These are phyloP conservation scores for Zychaea mexicana DNA, from an alignment of 371 early-diverging fungal genomes.

Conservation along the genomic window DNA sequence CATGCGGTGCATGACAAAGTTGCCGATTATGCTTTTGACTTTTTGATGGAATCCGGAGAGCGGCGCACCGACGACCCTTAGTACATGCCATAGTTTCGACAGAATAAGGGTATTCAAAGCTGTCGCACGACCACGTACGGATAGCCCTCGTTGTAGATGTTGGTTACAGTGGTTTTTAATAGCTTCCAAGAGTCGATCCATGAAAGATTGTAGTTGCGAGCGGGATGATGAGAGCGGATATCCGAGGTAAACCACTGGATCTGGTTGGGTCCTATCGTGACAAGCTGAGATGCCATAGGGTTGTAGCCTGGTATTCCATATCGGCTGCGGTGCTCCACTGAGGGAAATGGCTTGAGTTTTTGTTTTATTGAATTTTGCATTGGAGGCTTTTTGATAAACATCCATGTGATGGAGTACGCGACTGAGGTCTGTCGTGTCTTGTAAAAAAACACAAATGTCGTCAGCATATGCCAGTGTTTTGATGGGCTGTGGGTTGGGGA, in stretches of 20 bases:
- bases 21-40: not conserved
- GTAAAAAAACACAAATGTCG: constrained; percentile 22
- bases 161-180: constrained; percentile 4
- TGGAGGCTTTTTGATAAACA: constrained; percentile 18
- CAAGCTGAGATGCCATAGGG: not conserved
- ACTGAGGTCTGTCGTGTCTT: not conserved
- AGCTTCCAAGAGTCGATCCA: constrained; percentile 7
- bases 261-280: constrained; percentile 12
- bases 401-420: constrained; percentile 5
- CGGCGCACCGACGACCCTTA: constrained; percentile 12
- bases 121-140: constrained; percentile 22
- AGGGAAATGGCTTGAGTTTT: constrained; percentile 25
- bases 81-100: constrained; percentile 28
- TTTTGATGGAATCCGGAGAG: not conserved
- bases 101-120: constrained; percentile 25
- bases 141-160: constrained; percentile 10
- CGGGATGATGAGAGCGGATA: constrained; percentile 17
- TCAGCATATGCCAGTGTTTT: constrained; percentile 24
- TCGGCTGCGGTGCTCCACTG: constrained; percentile 7
- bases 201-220: constrained; percentile 13
- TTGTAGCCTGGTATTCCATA: not conserved
- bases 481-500: constrained; percentile 2
- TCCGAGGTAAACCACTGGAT: constrained; percentile 19
- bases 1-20: constrained; percentile 11
- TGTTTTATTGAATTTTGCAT: constrained; percentile 19